These are phyloP conservation scores for Endocarpon pusillum DNA, from an alignment of 495 filamentous ascomycete species.

Conservation along the genomic window DNA sequence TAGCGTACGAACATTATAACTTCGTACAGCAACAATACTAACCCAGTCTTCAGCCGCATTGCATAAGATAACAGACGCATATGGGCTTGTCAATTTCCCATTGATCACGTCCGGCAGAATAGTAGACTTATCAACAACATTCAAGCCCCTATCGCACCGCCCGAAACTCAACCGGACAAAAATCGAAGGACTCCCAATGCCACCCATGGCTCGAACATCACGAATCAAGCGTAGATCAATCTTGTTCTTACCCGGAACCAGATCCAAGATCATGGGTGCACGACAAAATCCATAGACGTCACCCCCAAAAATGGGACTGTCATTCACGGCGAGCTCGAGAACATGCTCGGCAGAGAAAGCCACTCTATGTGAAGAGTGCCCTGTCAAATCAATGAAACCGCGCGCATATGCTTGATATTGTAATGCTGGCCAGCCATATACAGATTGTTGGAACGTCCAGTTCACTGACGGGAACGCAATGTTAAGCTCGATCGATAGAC, in stretches of 20 bases:
- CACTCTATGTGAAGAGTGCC: slow-evolving; percentile 13
- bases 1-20: too few relatives aligned
- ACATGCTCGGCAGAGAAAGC: slow-evolving; percentile 25
- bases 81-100: slow-evolving; percentile 24
- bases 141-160: slow-evolving; percentile 14
- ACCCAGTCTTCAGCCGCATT: slow-evolving; percentile 18
- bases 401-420: slow-evolving; percentile 44
- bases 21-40: slow-evolving; percentile 17
- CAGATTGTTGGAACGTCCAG: slow-evolving; percentile 31
- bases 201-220: slow-evolving; percentile 37
- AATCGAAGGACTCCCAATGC: slow-evolving; percentile 23
- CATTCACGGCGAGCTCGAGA: slow-evolving; percentile 36
- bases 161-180: slow-evolving; percentile 18
- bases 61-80: slow-evolving; percentile 31
- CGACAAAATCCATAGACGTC: slow-evolving; percentile 35
- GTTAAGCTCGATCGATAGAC: slow-evolving; percentile 18
- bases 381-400: slow-evolving; percentile 25
- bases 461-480: slow-evolving; percentile 31
- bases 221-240: slow-evolving; percentile 35
- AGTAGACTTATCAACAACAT: slow-evolving; percentile 16
- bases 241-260: slow-evolving; percentile 30
- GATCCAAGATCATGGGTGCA: slow-evolving; percentile 29
- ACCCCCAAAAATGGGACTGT: slow-evolving; percentile 34
- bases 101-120: slow-evolving; percentile 32
- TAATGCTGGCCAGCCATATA: slow-evolving; percentile 43